Conservation (phyloP, 768 basidiomycete genomes). For the Tylopilus felleus region DNA sequence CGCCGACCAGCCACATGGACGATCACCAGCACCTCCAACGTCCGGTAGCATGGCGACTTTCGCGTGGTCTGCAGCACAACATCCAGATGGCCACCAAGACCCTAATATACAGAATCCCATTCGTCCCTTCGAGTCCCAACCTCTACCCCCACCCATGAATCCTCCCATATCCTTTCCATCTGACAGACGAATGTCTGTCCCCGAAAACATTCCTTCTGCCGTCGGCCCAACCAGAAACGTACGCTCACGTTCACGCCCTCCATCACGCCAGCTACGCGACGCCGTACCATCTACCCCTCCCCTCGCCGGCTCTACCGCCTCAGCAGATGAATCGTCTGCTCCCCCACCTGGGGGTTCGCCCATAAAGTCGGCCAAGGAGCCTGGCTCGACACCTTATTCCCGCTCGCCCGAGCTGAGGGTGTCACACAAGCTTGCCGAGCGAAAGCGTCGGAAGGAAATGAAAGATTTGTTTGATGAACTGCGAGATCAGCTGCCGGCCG, state of each 20-base stretch:
- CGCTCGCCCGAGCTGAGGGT: constrained; percentile 92
- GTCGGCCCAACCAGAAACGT: constrained; percentile 49
- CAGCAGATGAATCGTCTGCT: constrained; percentile 41
- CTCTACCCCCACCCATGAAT: constrained; percentile 47
- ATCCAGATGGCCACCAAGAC: constrained; percentile 45
- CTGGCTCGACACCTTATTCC: constrained; percentile 78
- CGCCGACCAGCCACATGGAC: constrained; percentile 62
- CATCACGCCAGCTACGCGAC: constrained; percentile 56
- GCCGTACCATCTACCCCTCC: constrained; percentile 39
- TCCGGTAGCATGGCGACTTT: constrained; percentile 65
- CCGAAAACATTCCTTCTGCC: constrained; percentile 49
- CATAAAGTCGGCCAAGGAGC: constrained; percentile 43
- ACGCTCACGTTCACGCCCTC: constrained; percentile 68
- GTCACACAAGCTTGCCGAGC: constrained; percentile 95
- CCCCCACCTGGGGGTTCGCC: constrained; percentile 34
- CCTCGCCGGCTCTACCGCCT: constrained; percentile 34
- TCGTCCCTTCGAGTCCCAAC: constrained; percentile 49
- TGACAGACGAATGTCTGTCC: constrained; percentile 78
- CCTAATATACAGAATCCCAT: constrained; percentile 39
- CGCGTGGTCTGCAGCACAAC: constrained; percentile 62
- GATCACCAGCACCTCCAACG: constrained; percentile 52
- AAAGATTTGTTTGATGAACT: constrained; percentile 97
- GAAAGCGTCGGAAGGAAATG: constrained; percentile 98
- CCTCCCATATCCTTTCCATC: constrained; percentile 55
- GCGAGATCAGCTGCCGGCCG: constrained; percentile 86